phyloP scores from a whole-genome alignment of 2,329 filamentous ascomycete genomes.

The Fusarium tuaranense region DNA sequence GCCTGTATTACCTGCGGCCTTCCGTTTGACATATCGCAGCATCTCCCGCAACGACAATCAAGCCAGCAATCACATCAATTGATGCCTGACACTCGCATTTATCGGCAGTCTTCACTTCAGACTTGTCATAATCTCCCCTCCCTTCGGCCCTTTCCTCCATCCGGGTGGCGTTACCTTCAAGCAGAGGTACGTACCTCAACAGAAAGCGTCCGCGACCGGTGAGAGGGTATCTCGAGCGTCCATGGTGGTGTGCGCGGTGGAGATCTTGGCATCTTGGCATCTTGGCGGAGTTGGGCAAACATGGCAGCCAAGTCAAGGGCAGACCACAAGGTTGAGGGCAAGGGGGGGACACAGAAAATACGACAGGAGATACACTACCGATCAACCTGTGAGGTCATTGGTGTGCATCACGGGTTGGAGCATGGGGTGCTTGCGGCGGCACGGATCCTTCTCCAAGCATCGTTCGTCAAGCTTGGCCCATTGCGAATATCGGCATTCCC shows the following conservation, averaged over 20 bases:
- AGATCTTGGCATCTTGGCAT: conserved; percentile 39
- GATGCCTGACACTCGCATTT: background rate
- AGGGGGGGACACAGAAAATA: conserved; percentile 3
- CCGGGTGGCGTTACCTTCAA: conserved; percentile 23
- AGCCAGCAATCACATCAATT: background rate
- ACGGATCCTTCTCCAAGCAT: conserved; percentile 8
- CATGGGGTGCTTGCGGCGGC: conserved; percentile 25
- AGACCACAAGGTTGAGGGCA: conserved; percentile 1
- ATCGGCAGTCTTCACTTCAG: background rate
- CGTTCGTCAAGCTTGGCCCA: conserved; percentile 11
- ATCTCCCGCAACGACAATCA: background rate
- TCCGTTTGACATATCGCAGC: background rate
- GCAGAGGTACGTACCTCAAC: conserved; percentile 4
- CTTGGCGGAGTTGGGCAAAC: conserved; percentile 30
- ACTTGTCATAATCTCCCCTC: conserved; percentile 7
- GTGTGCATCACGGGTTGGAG: conserved; percentile 26
- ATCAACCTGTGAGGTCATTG: conserved; percentile 40
- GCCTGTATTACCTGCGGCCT: conserved; percentile 6
- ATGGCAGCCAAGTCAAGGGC: conserved; percentile 12
- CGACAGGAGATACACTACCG: conserved; percentile 27
- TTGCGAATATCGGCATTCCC: conserved; percentile 19
- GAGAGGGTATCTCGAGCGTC: conserved; percentile 25
- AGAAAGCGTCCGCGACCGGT: conserved; percentile 17
- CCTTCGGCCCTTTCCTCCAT: conserved; percentile 17
- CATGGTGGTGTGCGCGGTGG: conserved; percentile 41